Conservation (phyloP, 768 basidiomycete genomes). For the Candolleomyces eurysporus region DNA sequence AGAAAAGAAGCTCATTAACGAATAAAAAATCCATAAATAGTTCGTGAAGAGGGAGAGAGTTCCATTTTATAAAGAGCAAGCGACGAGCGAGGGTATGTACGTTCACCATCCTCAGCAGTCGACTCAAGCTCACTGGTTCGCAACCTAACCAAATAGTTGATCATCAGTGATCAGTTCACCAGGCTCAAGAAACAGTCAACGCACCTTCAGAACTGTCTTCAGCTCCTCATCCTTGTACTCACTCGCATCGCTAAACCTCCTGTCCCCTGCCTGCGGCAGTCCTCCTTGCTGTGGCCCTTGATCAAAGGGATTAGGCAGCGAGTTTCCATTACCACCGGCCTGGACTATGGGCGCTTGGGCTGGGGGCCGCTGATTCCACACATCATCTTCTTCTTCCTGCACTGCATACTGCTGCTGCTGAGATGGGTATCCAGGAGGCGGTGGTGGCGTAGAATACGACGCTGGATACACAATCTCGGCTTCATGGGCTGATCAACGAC, state of each 20-base stretch:
- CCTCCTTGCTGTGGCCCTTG: conserved; percentile 7
- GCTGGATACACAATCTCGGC: conserved; percentile 1
- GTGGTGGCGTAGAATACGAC: background rate
- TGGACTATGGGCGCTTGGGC: background rate
- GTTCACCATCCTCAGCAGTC: too few species aligned
- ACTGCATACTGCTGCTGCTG: background rate
- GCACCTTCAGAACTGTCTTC: conserved; percentile 31
- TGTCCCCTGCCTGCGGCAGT: background rate
- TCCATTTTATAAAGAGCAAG: too few species aligned
- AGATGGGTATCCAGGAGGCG: background rate
- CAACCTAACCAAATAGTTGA: too few species aligned
- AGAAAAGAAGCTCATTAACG: too few species aligned
- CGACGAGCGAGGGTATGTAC: too few species aligned
- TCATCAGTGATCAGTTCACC: too few species aligned
- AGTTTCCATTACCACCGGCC: background rate
- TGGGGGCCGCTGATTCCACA: background rate
- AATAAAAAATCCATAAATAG: too few species aligned
- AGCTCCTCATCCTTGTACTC: conserved; percentile 22
- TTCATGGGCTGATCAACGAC: conserved; percentile 3
- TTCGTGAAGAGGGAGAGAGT: too few species aligned
- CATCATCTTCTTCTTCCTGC: background rate
- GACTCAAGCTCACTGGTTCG: too few species aligned
- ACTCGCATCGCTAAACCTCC: conserved; percentile 15
- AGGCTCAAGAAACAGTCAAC: conserved; percentile 8
- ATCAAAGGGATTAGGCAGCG: conserved; percentile 21